Evolutionary conservation across 352 stramenopile genomes (phyloP), one percentile per base, ranked within the genome.

Genomic region (Phytophthora syringae): DNA sequence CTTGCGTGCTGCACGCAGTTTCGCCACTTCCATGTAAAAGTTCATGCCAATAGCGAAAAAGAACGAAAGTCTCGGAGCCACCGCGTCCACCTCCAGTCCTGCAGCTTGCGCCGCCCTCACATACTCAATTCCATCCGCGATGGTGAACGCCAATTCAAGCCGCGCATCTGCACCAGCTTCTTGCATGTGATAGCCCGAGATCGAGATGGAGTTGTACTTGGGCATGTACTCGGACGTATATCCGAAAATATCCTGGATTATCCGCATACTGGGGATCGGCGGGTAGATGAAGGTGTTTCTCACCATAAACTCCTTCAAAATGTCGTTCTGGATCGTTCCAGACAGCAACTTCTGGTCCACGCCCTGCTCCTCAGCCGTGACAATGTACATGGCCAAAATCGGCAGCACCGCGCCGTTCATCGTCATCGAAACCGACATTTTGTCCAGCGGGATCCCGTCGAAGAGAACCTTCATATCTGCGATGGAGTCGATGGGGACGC

Each of bases 241-340:
- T 22, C 96, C 97, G 74, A 99, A 98, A 63, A 99, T 99, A 77
- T 99, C 97, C 30, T 89, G 86, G 56, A 99, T 97, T 53, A 98
- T 90, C 45, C 96, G 86, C 83, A 99, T 97, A n/a, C 88, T 96
- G 51, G 95, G 92, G 43, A 80, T 67, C 7, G 97, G 97, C 40
- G 97, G 97, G 81, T 99, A 99, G 64, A 99, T 99, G 79, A 98
- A 99, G 48, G 97, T 99, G 75, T 99, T 99, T 22, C 97, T 78
- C 44, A 98, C 92, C 90, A 97, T 97, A 58, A 97, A 98, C 74
- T 98, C 92, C 80, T 99, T 99, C 47, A 99, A 78, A 70, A 99
- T 98, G 77, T 99, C 97, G 79, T 99, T 99, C 76, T 99, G 80
- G 52, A 87, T 86, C 15, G 78, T 89, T 7, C 80, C 80, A 2